Evolutionary conservation across 345 rosid species (phyloP).

Genomic region (Psidium friedrichsthalianum): DNA sequence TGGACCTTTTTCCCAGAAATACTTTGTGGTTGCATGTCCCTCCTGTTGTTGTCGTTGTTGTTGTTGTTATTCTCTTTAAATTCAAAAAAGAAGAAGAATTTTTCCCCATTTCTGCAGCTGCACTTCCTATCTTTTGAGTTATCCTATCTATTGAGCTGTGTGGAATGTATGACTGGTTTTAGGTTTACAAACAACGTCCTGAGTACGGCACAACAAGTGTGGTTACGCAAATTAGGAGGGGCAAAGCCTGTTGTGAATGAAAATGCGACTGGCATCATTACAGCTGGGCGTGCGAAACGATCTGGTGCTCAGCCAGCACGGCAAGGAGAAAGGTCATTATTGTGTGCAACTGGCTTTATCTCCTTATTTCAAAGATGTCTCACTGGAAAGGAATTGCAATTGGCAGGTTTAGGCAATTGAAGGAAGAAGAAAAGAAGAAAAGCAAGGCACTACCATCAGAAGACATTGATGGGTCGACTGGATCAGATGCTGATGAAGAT

Average conservation of each 20-base stretch:
- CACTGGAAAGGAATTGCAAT: constrained; percentile 5
- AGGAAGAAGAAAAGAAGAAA: constrained; percentile 58
- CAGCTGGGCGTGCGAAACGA: constrained; percentile 91
- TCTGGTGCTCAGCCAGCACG: constrained; percentile 58
- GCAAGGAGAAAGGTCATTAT: constrained; percentile 61
- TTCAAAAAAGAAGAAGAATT: neutral
- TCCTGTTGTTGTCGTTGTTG: too few relatives aligned
- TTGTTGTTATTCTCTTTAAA: neutral
- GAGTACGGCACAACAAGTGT: constrained; percentile 94
- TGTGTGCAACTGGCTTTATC: neutral
- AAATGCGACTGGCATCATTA: constrained; percentile 76
- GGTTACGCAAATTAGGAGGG: constrained; percentile 94
- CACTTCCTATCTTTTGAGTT: neutral
- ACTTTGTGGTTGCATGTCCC: neutral
- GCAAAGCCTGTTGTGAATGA: constrained; percentile 75
- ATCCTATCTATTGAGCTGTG: neutral
- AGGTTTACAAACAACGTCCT: constrained; percentile 95
- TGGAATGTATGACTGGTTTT: neutral
- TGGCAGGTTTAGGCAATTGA: constrained; percentile 67
- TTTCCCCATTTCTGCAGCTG: neutral
- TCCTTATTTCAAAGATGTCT: neutral
- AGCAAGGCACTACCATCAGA: constrained; percentile 48
- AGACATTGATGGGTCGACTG: constrained; percentile 27
- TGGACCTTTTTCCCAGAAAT: neutral
- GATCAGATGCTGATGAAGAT: constrained; percentile 56